Base-by-base conservation (phyloP, 2,329 filamentous ascomycete species). In the Calonectria henricotiae region DNA sequence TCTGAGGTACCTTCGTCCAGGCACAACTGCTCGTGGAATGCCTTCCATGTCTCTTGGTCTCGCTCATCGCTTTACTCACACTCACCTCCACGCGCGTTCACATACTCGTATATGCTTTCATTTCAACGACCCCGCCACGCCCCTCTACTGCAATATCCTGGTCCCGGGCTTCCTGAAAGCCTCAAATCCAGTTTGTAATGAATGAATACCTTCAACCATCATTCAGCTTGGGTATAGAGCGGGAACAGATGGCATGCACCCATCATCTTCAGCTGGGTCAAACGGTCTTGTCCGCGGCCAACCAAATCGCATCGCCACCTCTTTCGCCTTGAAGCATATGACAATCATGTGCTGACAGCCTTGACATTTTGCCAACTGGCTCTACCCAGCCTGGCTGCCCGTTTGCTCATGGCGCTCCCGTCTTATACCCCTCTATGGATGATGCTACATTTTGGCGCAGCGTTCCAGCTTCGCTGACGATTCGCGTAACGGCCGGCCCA, bases 401-500 rank as follows among this genome's bases (percentile, higher is more conserved):
- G 30, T 55, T 51, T 44, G 68, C 67, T 54, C 44, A 37, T 12
- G 54, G 30, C 62, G 39, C 47, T 51, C 60, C 25, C 25, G 54
- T 55, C 43, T 51, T 37, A 66, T 60, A 35, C 43, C 30, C 49
- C 46, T 30, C 54, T 20, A 30, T 20, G 43, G 25, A 37, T 66
- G 41, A 37, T 66, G 41, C 51, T 66, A 43, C 64, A 35, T 41
- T 30, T 41, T 39, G 20, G 39, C 20, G 23, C 37, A 51, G 25
- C 44, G 25, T 61, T 20, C 44, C 61, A 64, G 23, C 44, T 60
- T 46, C 17, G 44, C 23, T 54, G 51, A 65, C 62, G 43, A 69
- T 64, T 61, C 43, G 51, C 35, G 67, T 49, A 69, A 65, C 62
- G 67, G 51, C 44, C 62, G 67, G 60, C 61, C 51, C 51, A 46